Evolutionary conservation across 1,139 yeast genomes (phyloP), one percentile per base, ranked within the genome.

Genomic region (Sugiyamaella sp.): DNA sequence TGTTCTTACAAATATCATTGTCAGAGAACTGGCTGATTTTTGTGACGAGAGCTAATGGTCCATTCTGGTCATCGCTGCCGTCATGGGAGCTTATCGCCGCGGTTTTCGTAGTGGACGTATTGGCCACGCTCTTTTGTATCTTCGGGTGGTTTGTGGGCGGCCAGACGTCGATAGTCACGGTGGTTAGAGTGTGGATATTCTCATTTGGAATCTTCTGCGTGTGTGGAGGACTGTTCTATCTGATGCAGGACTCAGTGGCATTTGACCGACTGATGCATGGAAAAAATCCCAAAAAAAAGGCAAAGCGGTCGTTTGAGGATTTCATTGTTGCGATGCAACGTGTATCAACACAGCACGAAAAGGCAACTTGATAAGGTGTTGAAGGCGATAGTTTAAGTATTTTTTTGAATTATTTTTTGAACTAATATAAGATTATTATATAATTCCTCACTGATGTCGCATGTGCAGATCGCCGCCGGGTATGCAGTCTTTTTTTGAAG

Each of bases 261-360:
- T 91, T 90, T 74, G 97, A 91, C 80, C 82, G 90, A 79, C 74
- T 89, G 75, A 89, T 93, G 89, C 89, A 91, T 82, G 96, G 98
- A 77, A 83, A 85, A 77, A 79, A 85, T 72, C 68, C 78, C 60
- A 84, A 84, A 80, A 84, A 82, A 67, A 74, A 77, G 71, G 80
- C 81, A 59, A 83, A 86, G 75, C 87, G 97, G 82, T 82, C 95
- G 59, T 77, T 90, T 64, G 98, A 90, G 81, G 97, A 90, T 78
- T 90, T 90, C 83, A 82, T 90, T 75, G 89, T 89, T 70, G 89
- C 97, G 70, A 89, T 90, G 97, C 93, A 88, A 82, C 87, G 97
- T 83, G 97, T 90, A 65, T 90, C 97, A 66, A 90, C 97, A 77
- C 97, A 89, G 80, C 97, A 90, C 80, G 97, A 90, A 82, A 79